phyloP scores from a whole-genome alignment of 2,329 filamentous ascomycete genomes.

The Ceratocystis albifundus region DNA sequence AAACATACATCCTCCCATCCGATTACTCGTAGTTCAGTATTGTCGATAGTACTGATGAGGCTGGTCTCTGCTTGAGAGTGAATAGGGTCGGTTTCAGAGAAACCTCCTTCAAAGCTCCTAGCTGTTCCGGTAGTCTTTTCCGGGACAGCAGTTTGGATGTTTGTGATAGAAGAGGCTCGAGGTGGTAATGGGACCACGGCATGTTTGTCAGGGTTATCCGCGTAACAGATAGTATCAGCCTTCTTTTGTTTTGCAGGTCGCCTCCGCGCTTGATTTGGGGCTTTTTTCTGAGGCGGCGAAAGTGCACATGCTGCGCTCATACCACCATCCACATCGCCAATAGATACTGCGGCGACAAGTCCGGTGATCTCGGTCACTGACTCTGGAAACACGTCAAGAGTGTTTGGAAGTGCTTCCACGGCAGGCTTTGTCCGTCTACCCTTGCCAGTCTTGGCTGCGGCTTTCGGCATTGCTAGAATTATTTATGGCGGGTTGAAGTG shows the following conservation, averaged over 20 bases:
- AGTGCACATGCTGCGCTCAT: background rate
- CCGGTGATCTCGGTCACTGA: background rate
- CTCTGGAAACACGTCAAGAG: background rate
- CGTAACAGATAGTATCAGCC: background rate
- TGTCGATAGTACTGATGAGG: constrained; percentile 20
- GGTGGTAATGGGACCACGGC: background rate
- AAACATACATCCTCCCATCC: constrained; percentile 49
- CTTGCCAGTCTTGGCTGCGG: background rate
- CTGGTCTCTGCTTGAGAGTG: constrained; percentile 5
- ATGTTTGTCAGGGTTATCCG: background rate
- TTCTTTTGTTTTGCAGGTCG: background rate
- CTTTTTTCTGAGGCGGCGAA: background rate
- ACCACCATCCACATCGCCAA: background rate
- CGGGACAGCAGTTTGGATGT: background rate
- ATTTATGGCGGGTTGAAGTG: background rate
- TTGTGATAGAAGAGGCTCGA: background rate
- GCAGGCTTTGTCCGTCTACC: background rate
- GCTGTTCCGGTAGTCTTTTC: background rate
- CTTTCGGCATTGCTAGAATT: background rate
- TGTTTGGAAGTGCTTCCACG: background rate
- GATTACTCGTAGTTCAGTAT: constrained; percentile 33
- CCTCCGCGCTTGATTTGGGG: background rate
- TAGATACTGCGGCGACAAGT: constrained; percentile 7
- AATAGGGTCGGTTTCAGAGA: background rate
- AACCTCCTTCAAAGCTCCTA: background rate